Evolutionary conservation across 2,329 filamentous ascomycete species (phyloP), one percentile per base, ranked within the genome.

Genomic region (Alternaria postmessia): DNA sequence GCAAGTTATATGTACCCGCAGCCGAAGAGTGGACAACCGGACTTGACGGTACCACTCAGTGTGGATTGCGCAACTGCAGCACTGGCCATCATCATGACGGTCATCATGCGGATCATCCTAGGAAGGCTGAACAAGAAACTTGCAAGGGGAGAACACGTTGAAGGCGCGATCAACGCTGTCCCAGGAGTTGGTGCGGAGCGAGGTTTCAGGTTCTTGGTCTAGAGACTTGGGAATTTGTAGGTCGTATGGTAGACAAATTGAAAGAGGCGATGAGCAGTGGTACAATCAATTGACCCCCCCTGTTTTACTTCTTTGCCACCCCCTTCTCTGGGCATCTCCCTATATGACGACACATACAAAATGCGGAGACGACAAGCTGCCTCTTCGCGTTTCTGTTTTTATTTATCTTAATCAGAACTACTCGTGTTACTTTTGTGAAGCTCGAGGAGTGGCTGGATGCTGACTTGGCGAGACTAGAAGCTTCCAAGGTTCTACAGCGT

Each of bases 181-280:
- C 85, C 87, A 0, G 86, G 85, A 0, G 83, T 84, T 66, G 87
- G 84, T 22, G 84, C 81, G 11, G 80, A 83, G 57, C 85, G 87
- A 68, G 88, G 89, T 0, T 92, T 92, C 75, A 83, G 89, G 36
- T 92, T 91, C 72, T 84, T 88, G 75, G 72, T 89, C 46, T 89
- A 67, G 64, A 38, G 28, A 51, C 22, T 36, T n/a, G 39, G n/a
- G n/a, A 39, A 46, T 32, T 44, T 18, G 32, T 30, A 34, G 42
- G 22, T 43, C 46, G 51, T 54, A 44, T 14, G 41, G 16, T 28
- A 49, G 3, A 20, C n/a, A 32, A 22, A 22, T 43, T n/a, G 28
- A 38, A 44, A 54, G 44, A 59, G 41, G 30, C 39, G 41, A 34
- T 34, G 26, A 28, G 46, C 54, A 46, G 38, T 20, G 28, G 16